Evolutionary conservation across 1,284 basidiomycete genomes (phyloP).

Genomic region (Crucibulum cyathiforme): DNA sequence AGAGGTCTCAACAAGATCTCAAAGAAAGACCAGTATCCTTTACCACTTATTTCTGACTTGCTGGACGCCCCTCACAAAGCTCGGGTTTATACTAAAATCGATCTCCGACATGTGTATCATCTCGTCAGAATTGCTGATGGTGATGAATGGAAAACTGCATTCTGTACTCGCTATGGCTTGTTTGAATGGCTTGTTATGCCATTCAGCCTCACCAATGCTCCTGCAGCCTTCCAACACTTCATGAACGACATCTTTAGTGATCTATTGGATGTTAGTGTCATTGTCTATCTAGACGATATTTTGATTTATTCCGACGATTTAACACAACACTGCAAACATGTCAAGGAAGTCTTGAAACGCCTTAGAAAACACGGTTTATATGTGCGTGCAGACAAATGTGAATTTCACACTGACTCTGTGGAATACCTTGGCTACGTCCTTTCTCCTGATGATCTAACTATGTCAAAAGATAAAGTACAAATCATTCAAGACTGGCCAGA

Average conservation of each 20-base stretch:
- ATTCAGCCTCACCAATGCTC: background rate
- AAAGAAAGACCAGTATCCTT: slow-evolving; percentile 42
- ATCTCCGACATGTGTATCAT: slow-evolving; percentile 21
- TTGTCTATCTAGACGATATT: slow-evolving; percentile 7
- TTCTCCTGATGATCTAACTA: no score
- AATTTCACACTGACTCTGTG: no score
- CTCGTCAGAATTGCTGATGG: background rate
- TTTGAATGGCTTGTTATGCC: slow-evolving; percentile 1
- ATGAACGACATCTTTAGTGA: slow-evolving; percentile 9
- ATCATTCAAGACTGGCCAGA: no score
- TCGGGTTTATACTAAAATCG: slow-evolving; percentile 22
- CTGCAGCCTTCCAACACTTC: slow-evolving; percentile 9
- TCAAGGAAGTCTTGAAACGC: no score
- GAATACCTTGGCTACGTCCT: no score
- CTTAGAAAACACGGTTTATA: no score
- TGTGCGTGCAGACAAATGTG: no score
- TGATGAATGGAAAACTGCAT: slow-evolving; percentile 4
- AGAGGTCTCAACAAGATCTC: slow-evolving; percentile 35
- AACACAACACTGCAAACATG: background rate
- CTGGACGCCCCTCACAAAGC: slow-evolving; percentile 27
- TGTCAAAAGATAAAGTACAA: no score
- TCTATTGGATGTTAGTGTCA: slow-evolving; percentile 5
- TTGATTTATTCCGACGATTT: slow-evolving; percentile 5
- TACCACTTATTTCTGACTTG: slow-evolving; percentile 46
- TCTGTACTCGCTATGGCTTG: slow-evolving; percentile 1